A percentile compares a stretch with the other conserved stretches of the same genome.
Conservation (phyloP, 371 early-diverging fungal genomes). For the Coemansia sp. region DNA sequence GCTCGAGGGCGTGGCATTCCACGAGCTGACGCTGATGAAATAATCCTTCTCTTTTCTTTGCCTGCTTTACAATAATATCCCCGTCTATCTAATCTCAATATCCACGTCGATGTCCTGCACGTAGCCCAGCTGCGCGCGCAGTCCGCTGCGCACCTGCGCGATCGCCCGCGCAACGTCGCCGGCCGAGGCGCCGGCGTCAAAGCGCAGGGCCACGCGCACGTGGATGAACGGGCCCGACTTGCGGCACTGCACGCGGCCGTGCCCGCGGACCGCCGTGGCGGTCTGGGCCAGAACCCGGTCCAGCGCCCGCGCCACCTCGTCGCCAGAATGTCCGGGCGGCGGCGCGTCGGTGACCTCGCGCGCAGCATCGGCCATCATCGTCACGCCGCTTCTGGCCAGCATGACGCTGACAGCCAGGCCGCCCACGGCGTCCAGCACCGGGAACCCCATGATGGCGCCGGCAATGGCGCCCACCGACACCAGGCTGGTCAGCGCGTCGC, state of each 20-base stretch:
- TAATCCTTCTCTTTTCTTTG: background rate
- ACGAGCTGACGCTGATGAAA: too few relatives aligned
- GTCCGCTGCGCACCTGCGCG: constrained; percentile 8
- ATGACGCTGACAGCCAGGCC: constrained; percentile 63
- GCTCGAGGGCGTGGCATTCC: too few relatives aligned
- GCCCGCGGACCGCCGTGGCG: constrained; percentile 7
- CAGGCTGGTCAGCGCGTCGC: constrained; percentile 66
- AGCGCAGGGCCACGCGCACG: constrained; percentile 18
- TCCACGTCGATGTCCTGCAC: constrained; percentile 41
- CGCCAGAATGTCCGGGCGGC: constrained; percentile 21
- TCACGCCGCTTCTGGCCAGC: constrained; percentile 60
- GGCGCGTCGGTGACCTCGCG: constrained; percentile 48
- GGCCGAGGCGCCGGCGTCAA: constrained; percentile 24
- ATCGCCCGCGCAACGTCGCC: constrained; percentile 11
- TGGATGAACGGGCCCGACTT: constrained; percentile 49
- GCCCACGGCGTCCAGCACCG: constrained; percentile 66
- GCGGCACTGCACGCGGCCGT: constrained; percentile 32
- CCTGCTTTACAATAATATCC: background rate
- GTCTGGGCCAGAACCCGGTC: background rate
- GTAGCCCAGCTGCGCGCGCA: constrained; percentile 22
- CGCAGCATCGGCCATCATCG: constrained; percentile 50
- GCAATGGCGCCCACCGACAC: constrained; percentile 64
- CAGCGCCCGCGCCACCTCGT: constrained; percentile 19
- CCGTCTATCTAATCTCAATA: background rate
- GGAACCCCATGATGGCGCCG: constrained; percentile 64